phyloP scores from a whole-genome alignment of 768 basidiomycete species.

The Hygrophorus pudorinus region DNA sequence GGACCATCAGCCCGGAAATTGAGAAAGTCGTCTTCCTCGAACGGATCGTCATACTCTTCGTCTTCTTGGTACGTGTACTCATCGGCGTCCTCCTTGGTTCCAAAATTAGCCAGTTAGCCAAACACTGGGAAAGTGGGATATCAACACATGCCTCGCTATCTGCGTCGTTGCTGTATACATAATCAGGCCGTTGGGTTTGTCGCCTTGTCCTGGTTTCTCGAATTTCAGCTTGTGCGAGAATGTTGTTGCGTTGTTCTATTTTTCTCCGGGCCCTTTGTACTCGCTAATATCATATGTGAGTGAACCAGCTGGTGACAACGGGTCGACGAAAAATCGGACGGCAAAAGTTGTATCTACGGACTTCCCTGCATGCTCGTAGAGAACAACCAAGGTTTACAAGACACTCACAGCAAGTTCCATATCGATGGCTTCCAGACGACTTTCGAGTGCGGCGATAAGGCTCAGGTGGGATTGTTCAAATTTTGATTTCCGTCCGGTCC shows the following conservation, averaged over 20 bases:
- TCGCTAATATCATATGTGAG: constrained; percentile 37
- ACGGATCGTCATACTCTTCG: constrained; percentile 55
- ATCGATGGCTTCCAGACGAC: constrained; percentile 55
- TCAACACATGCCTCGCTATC: constrained; percentile 51
- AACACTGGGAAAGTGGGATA: constrained; percentile 12
- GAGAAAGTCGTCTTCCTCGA: constrained; percentile 43
- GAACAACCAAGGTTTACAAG: constrained; percentile 7
- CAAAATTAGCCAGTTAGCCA: constrained; percentile 21
- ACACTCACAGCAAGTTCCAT: constrained; percentile 60
- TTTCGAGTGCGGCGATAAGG: constrained; percentile 54
- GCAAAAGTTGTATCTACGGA: background rate
- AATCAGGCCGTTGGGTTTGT: constrained; percentile 65
- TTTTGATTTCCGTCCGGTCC: constrained; percentile 42
- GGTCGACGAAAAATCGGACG: background rate
- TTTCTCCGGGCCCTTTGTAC: constrained; percentile 61
- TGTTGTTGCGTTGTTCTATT: constrained; percentile 53
- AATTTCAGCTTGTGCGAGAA: constrained; percentile 67
- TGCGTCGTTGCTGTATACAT: constrained; percentile 61
- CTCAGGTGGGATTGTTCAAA: constrained; percentile 50
- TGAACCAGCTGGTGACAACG: constrained; percentile 3
- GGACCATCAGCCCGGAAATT: constrained; percentile 32
- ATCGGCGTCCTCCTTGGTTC: constrained; percentile 44
- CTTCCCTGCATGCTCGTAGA: background rate
- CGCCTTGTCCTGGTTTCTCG: constrained; percentile 73
- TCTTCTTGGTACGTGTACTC: constrained; percentile 63